Conservation (phyloP, 495 filamentous ascomycete genomes). For the Penicillium robsamsonii region DNA sequence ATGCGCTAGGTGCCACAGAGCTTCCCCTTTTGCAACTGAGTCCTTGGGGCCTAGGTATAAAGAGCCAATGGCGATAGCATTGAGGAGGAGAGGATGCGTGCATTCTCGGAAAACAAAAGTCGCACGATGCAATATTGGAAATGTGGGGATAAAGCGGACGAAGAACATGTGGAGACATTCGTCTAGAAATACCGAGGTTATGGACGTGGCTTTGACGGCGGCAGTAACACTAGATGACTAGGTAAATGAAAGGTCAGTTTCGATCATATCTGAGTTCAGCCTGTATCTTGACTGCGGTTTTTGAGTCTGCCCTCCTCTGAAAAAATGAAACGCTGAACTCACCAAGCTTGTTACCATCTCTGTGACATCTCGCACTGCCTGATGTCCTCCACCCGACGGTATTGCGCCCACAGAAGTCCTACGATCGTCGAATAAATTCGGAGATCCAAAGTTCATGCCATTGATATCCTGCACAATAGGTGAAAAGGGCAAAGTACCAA, state of each 20-base stretch:
- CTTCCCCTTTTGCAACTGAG: slow-evolving; percentile 47
- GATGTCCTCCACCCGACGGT: slow-evolving; percentile 44
- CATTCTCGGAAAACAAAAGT: slow-evolving; percentile 52
- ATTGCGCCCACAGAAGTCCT: slow-evolving; percentile 40
- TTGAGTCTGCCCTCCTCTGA: background rate
- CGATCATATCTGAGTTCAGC: background rate
- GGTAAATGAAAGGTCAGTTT: slow-evolving; percentile 6
- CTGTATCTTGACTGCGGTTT: background rate
- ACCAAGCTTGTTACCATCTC: slow-evolving; percentile 50
- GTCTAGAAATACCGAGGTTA: slow-evolving; percentile 50
- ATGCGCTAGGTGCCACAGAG: slow-evolving; percentile 48
- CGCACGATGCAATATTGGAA: slow-evolving; percentile 47
- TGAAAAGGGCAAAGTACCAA: slow-evolving; percentile 43
- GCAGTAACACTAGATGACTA: slow-evolving; percentile 48
- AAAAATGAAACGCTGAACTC: slow-evolving; percentile 12
- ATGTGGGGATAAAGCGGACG: slow-evolving; percentile 48
- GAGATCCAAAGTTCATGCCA: slow-evolving; percentile 35
- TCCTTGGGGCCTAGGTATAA: slow-evolving; percentile 48
- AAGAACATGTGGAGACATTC: slow-evolving; percentile 54
- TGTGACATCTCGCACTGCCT: slow-evolving; percentile 48
- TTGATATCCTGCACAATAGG: slow-evolving; percentile 37
- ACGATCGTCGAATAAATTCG: slow-evolving; percentile 39
- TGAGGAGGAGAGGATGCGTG: slow-evolving; percentile 45
- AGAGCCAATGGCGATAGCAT: slow-evolving; percentile 51
- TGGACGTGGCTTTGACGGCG: slow-evolving; percentile 45